A percentile compares a stretch with the other conserved stretches of the same genome.
These are phyloP conservation scores for Neurospora tetraspora DNA, from an alignment of 495 filamentous ascomycete species.

Conservation along the genomic window DNA sequence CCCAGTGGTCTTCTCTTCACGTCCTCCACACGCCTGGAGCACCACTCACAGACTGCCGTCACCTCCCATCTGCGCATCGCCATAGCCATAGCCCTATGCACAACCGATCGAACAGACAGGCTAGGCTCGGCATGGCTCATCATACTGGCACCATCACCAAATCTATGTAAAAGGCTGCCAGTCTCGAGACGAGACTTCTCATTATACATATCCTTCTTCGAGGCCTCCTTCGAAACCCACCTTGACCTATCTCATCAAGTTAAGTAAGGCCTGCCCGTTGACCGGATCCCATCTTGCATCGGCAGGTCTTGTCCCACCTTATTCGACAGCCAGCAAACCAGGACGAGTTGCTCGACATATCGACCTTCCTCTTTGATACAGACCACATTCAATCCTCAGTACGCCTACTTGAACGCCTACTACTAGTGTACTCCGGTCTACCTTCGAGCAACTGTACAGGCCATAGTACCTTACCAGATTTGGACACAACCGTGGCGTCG, in stretches of 20 bases:
- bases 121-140: neutral
- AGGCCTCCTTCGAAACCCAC: neutral
- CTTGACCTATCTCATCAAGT: neutral
- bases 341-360: neutral
- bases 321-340: neutral
- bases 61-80: neutral
- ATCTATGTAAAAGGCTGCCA: neutral
- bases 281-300: neutral
- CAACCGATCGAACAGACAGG: neutral
- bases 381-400: neutral
- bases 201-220: neutral
- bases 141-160: neutral
- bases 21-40: neutral
- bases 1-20: neutral
- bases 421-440: neutral
- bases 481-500: neutral
- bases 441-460: neutral
- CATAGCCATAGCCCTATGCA: neutral
- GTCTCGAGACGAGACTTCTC: neutral
- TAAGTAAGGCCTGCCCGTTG: neutral
- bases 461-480: neutral
- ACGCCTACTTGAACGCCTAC: neutral
- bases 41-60: neutral
- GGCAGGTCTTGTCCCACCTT: neutral
- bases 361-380: neutral